These are phyloP conservation scores for Helotiales sp. DNA, from an alignment of 2,329 filamentous ascomycete genomes.

Conservation along the genomic window DNA sequence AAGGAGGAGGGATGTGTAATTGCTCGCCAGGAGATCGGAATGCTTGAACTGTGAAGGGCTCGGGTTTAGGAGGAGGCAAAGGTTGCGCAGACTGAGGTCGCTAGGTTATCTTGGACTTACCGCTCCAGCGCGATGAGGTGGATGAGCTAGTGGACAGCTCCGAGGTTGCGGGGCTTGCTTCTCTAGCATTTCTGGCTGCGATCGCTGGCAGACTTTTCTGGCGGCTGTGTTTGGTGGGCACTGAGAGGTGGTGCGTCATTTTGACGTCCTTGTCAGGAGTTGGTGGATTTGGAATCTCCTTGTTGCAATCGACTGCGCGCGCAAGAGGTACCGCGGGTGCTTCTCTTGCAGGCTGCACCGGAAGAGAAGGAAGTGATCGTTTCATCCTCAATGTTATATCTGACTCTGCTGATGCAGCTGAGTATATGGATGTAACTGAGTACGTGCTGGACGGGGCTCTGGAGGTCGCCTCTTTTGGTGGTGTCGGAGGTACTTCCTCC, in stretches of 20 bases:
- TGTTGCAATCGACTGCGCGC: neutral
- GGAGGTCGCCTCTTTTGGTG: conserved; percentile 17
- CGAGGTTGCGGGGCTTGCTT: conserved; percentile 7
- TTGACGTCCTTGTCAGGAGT: neutral
- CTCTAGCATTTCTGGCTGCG: conserved; percentile 2
- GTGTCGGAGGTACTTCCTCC: conserved; percentile 20
- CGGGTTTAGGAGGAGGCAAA: neutral
- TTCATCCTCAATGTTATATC: conserved; percentile 14
- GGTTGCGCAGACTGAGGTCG: conserved; percentile 14
- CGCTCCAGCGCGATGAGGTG: conserved; percentile 13
- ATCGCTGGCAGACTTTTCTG: conserved; percentile 16
- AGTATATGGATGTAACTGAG: conserved; percentile 11
- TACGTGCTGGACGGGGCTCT: conserved; percentile 20
- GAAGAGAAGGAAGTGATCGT: conserved; percentile 19
- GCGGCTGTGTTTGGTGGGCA: conserved; percentile 2
- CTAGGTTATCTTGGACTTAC: conserved; percentile 7
- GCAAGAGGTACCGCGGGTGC: conserved; percentile 17
- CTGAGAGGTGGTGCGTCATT: neutral
- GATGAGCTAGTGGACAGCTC: neutral
- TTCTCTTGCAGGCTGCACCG: conserved; percentile 15
- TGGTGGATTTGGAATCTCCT: conserved; percentile 1
- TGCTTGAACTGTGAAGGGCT: conserved; percentile 28
- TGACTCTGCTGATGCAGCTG: conserved; percentile 9
- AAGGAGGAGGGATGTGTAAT: conserved; percentile 22
- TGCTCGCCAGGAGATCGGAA: conserved; percentile 20